Evolutionary conservation across 352 stramenopile genomes (phyloP), one percentile per base, ranked within the genome.

Genomic region (Phytopythium ostracodes): DNA sequence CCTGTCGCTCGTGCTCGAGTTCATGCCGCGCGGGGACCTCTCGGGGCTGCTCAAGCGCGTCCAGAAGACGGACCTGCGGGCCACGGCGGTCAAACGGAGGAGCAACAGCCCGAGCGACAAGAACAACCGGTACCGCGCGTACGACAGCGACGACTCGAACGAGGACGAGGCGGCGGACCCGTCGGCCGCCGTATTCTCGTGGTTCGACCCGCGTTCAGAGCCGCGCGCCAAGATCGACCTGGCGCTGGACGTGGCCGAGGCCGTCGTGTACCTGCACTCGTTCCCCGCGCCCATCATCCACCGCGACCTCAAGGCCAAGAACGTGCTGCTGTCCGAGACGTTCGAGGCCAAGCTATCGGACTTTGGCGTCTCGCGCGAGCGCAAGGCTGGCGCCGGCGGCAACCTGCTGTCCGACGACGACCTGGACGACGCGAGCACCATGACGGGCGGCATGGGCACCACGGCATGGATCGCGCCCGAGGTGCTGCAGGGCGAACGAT

Each of bases 401-500:
- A 40, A 58, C 56, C 61, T 71, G 60, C n/a, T n/a, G n/a, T n/a
- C n/a, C n/a, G 60, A 65, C 56, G 50, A 56, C 27, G 35, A 43
- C 33, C 5, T 27, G 15, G 87, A 79, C 0, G 70, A 80, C 49
- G 79, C 84, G 35, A 61, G 62, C 27, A 79, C 71, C 4, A 83
- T 79, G 70, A 80, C 77, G n/a, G 74, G 75, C 1, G 76, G 84
- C 40, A 77, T 78, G 47, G 81, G 81, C 7, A 91, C 81, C 7
- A 89, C 88, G 31, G 63, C 87, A 17, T 91, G 81, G 81, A 89
- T 72, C 57, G 84, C 83, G 2, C 84, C 84, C 1, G 84, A 94
- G 66, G 78, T 92, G 22, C 56, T 94, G 31, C 59, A 71, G 20
- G 77, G 77, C 25, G 67, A 88, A 44, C 65, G 75, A 6, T 92